Evolutionary conservation across 805 yeast species (phyloP).

Genomic region (Saccharomycopsis selenospora): DNA sequence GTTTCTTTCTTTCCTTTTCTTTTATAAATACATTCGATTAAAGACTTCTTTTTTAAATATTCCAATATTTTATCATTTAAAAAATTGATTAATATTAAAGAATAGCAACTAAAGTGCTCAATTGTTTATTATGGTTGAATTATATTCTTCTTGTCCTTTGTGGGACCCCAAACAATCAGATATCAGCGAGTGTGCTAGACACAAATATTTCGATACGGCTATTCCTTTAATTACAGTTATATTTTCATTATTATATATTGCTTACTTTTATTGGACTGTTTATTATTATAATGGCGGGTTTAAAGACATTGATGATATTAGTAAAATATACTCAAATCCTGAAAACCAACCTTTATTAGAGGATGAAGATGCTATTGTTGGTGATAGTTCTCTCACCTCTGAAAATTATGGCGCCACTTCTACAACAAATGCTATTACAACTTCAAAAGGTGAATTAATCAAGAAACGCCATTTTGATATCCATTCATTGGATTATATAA

Average conservation of each 20-base stretch:
- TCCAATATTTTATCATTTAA: too few species aligned
- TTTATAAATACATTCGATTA: too few species aligned
- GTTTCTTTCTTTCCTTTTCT: too few species aligned
- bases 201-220: conserved; percentile 30
- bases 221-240: conserved; percentile 30
- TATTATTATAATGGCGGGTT: neutral
- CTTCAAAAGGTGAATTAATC: conserved; percentile 24
- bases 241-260: conserved; percentile 27
- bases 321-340: neutral
- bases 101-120: too few species aligned
- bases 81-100: too few species aligned
- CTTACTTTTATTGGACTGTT: conserved; percentile 11
- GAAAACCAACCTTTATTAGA: conserved; percentile 1
- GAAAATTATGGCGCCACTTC: conserved; percentile 19
- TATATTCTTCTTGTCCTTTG: conserved; percentile 4
- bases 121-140: too few species aligned
- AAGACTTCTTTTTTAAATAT: too few species aligned
- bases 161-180: conserved; percentile 28
- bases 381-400: conserved; percentile 2
- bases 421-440: conserved; percentile 1
- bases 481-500: conserved; percentile 42
- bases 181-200: conserved; percentile 41
- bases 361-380: conserved; percentile 8
- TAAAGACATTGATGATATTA: conserved; percentile 10
- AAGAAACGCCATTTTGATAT: conserved; percentile 63